phyloP scores from a whole-genome alignment of 352 stramenopile genomes.

The Globisporangium irregulare region DNA sequence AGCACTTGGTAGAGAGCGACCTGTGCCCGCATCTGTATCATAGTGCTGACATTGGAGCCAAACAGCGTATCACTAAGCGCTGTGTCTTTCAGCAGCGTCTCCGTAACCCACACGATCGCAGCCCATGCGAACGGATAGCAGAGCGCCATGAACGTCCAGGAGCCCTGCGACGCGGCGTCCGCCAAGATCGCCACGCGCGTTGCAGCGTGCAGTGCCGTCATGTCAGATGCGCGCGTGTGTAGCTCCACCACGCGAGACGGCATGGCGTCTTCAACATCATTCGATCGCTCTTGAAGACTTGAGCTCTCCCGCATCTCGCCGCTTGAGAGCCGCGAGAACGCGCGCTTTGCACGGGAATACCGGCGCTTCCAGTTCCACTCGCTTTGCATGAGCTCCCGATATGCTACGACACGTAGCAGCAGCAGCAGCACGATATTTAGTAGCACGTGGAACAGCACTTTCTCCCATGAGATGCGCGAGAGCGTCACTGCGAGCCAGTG shows the following conservation, averaged over 20 bases:
- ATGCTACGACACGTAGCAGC: constrained; percentile 41
- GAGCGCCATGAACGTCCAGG: constrained; percentile 49
- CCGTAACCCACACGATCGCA: constrained; percentile 15
- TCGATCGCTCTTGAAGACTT: background rate
- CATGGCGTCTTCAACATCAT: background rate
- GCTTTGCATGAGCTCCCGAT: constrained; percentile 31
- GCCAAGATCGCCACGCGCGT: constrained; percentile 22
- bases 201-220: background rate
- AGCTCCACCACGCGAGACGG: background rate
- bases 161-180: constrained; percentile 37
- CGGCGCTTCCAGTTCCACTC: constrained; percentile 48
- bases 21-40: constrained; percentile 37
- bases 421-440: constrained; percentile 20
- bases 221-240: background rate
- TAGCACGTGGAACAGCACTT: constrained; percentile 31
- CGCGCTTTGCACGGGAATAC: constrained; percentile 25
- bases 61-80: constrained; percentile 22
- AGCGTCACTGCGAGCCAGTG: constrained; percentile 22
- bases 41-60: background rate
- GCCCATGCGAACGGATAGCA: constrained; percentile 38
- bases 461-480: constrained; percentile 24
- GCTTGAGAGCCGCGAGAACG: constrained; percentile 29
- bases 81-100: constrained; percentile 9
- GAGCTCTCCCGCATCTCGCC: constrained; percentile 3
- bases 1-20: constrained; percentile 29